Conservation (phyloP, 306 rosid genomes). For the Corylus heterophylla region DNA sequence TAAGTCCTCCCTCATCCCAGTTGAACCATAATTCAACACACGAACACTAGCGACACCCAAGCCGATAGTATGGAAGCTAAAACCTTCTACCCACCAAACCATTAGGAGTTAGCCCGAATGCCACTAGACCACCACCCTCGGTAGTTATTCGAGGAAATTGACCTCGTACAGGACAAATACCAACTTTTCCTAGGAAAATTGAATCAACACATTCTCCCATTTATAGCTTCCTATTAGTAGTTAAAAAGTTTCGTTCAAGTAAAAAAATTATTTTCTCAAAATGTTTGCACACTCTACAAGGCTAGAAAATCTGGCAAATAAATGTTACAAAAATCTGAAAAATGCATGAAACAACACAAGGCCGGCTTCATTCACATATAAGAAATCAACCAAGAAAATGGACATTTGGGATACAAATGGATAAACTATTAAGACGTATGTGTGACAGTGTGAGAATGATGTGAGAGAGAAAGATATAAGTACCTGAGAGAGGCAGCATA, state of each 20-base stretch:
- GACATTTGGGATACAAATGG: background rate
- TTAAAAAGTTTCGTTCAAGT: background rate
- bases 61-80: no score
- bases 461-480: background rate
- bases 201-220: background rate
- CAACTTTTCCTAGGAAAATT: background rate
- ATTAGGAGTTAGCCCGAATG: no score
- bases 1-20: no score
- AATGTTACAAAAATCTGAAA: background rate
- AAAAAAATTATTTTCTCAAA: no score
- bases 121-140: no score
- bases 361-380: background rate
- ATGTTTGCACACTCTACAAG: background rate
- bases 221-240: background rate
- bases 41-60: no score
- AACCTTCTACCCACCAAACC: no score
- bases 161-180: background rate
- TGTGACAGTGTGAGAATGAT: background rate
- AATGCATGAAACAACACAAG: background rate
- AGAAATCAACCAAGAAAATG: background rate
- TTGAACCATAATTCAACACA: no score
- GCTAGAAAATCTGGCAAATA: background rate
- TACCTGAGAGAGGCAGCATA: constrained; percentile 33
- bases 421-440: background rate
- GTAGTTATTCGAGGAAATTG: background rate